Base-by-base conservation (phyloP, 2,329 filamentous ascomycete species). In the Fusarium kyushuense region DNA sequence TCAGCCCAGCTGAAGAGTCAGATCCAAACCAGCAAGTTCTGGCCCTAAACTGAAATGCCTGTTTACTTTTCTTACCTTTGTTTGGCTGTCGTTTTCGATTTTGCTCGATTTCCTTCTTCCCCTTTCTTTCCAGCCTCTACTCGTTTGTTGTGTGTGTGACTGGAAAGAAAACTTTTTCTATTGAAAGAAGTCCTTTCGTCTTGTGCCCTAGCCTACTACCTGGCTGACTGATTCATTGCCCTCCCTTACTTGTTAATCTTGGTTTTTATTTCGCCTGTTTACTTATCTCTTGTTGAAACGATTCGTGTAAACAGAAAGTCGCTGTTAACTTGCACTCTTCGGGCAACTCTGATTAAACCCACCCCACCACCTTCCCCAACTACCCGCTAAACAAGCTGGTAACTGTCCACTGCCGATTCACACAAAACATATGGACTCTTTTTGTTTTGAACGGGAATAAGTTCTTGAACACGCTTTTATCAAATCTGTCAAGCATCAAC, bases 301-400 rank as follows among this genome's bases (percentile, higher is more conserved):
- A 23, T 38, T 41, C 6, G 36, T 58, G 32, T 43, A 43, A 48
- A 63, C 49, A 63, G 42, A 43, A 63, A 57, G 36, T 63, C 36
- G 25, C 58, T 48, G 58, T 63, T 63, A 32, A 61, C 56, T 61
- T 62, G 40, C 30, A 51, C 36, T 10, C 27, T 66, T 66, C 16
- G 48, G 62, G 58, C 55, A 51, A 43, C 54, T 67, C 32, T 65
- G 40, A 63, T 61, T 63, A 63, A 52, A 57, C 58, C 63, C 70
- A 69, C 70, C 54, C 70, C 52, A 58, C 58, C 62, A 68, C 70
- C 61, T 58, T 47, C 51, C 45, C 57, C 58, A 52, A 56, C 64
- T 71, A 65, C 70, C 70, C 70, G 57, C 70, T 72, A 71, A 69
- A 55, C 63, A 63, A 64, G 52, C 56, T 54, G 68, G 62, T 59